phyloP scores from a whole-genome alignment of 2,329 filamentous ascomycete genomes.

The Blastomyces gilchristii region DNA sequence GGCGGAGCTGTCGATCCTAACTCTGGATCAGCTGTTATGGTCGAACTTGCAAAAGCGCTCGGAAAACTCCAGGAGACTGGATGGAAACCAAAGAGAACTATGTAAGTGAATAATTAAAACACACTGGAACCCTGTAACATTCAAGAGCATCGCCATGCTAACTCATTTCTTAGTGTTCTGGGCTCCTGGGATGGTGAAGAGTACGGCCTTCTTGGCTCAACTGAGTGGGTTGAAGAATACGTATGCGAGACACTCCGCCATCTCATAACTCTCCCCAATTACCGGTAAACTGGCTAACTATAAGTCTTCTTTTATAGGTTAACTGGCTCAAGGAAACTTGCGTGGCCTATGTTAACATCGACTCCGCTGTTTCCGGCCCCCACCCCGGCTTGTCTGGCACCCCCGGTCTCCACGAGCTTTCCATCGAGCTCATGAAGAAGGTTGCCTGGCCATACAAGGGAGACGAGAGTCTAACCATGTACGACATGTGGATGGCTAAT shows the following conservation, averaged over 20 bases:
- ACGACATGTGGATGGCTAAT: conserved; percentile 35
- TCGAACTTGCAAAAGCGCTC: conserved; percentile 43
- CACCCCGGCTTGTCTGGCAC: conserved; percentile 31
- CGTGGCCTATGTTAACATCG: conserved; percentile 44
- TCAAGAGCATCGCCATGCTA: background rate
- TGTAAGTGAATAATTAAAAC: conserved; percentile 21
- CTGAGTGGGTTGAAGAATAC: conserved; percentile 43
- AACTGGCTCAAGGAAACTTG: conserved; percentile 38
- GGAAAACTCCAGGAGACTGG: conserved; percentile 38
- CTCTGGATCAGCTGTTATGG: conserved; percentile 40
- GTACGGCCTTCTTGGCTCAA: conserved; percentile 32
- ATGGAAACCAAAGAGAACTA: conserved; percentile 44
- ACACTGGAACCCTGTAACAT: background rate
- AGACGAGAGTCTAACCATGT: conserved; percentile 32
- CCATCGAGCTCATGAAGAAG: conserved; percentile 31
- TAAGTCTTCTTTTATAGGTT: conserved; percentile 17
- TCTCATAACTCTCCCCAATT: background rate
- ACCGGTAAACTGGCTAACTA: conserved; percentile 4
- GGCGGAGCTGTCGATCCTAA: conserved; percentile 46
- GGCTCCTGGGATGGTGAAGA: conserved; percentile 31
- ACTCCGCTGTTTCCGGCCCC: conserved; percentile 39
- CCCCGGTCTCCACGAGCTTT: conserved; percentile 33
- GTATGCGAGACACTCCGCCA: conserved; percentile 10
- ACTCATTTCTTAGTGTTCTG: conserved; percentile 18
- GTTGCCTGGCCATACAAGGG: conserved; percentile 32